Evolutionary conservation across 1,284 basidiomycete species (phyloP), one percentile per base, ranked within the genome.

Genomic region (Ceratobasidium sp.): DNA sequence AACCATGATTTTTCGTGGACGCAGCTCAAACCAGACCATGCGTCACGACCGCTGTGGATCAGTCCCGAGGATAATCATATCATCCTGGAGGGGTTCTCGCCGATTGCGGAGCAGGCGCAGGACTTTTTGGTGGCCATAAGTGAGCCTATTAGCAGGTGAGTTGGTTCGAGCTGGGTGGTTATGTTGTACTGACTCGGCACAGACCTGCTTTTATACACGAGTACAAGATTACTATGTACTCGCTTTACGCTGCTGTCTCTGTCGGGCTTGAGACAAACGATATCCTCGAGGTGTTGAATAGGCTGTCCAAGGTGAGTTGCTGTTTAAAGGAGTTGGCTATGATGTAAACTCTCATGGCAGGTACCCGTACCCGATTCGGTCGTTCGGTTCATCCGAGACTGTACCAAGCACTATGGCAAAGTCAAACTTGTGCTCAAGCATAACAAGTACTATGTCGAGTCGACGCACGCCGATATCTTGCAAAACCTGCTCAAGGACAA

Each of bases 171-270:
- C 24, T 61, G 43, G 14, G 16, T 34, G 48, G 14, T 64, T 71
- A 19, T 53, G 24, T 29, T 14, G 19, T 49, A 74, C 62, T 68
- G 34, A 73, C 73, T 78, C 76, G 16, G 48, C 75, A n/a, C 81
- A 96, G 95, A 85, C 98, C 98, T 53, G 91, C 94, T 41, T 94
- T 98, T 83, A 97, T 99, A 77, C 98, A 99, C 84, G 98, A 99
- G 86, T 99, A 98, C 88, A 96, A 98, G 84, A 90, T 99, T 80
- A 98, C 97, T 64, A 92, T 96, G 59, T 98, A 98, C 83, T 98
- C 96, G 29, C 87, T 99, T 34, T 98, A 99, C 83, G 98, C 98
- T 69, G 98, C 98, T 73, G 97, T 99, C 76, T 98, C 96, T 16
- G 98, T 99, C 75, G 98, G 98, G 27, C 85, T 99, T 46, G 95